These are phyloP conservation scores for Amanita pseudoporphyria DNA, from an alignment of 768 basidiomycete genomes.

Conservation along the genomic window DNA sequence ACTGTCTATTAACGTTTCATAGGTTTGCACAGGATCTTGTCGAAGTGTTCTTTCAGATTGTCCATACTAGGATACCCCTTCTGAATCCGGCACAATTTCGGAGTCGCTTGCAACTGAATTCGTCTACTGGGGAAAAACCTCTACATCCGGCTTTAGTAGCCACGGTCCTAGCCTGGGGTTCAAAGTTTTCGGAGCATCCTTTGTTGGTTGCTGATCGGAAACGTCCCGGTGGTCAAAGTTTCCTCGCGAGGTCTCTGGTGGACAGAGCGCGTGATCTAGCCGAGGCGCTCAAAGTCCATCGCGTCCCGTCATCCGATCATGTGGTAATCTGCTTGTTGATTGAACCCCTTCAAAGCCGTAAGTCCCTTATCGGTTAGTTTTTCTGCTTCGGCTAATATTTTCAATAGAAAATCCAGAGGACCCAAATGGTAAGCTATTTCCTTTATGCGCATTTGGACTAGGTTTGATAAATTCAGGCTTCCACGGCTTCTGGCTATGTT, in stretches of 20 bases:
- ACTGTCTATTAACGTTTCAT: slow-evolving; percentile 12
- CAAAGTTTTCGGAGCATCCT: slow-evolving; percentile 89
- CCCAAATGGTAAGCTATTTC: slow-evolving; percentile 43
- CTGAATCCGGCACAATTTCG: slow-evolving; percentile 81
- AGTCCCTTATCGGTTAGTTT: slow-evolving; percentile 26
- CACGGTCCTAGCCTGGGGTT: slow-evolving; percentile 84
- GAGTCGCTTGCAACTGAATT: slow-evolving; percentile 46
- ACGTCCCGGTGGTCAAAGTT: slow-evolving; percentile 61
- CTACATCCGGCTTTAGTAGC: slow-evolving; percentile 73
- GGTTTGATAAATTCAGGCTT: slow-evolving; percentile 42
- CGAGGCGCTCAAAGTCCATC: slow-evolving; percentile 80
- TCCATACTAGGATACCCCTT: slow-evolving; percentile 80
- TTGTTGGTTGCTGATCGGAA: slow-evolving; percentile 71
- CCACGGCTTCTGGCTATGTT: slow-evolving; percentile 78
- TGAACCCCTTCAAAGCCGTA: slow-evolving; percentile 81
- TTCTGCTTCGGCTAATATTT: slow-evolving; percentile 8
- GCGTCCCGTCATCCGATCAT: slow-evolving; percentile 69
- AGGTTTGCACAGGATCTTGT: slow-evolving; percentile 91
- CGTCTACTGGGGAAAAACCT: slow-evolving; percentile 29
- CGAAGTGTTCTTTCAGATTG: slow-evolving; percentile 91
- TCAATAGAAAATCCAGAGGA: slow-evolving; percentile 61
- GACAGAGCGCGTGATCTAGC: slow-evolving; percentile 79
- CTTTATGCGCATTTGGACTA: slow-evolving; percentile 8
- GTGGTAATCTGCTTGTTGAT: slow-evolving; percentile 75
- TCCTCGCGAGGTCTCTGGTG: slow-evolving; percentile 68